phyloP scores from a whole-genome alignment of 768 basidiomycete species.

The Suillus bovinus region DNA sequence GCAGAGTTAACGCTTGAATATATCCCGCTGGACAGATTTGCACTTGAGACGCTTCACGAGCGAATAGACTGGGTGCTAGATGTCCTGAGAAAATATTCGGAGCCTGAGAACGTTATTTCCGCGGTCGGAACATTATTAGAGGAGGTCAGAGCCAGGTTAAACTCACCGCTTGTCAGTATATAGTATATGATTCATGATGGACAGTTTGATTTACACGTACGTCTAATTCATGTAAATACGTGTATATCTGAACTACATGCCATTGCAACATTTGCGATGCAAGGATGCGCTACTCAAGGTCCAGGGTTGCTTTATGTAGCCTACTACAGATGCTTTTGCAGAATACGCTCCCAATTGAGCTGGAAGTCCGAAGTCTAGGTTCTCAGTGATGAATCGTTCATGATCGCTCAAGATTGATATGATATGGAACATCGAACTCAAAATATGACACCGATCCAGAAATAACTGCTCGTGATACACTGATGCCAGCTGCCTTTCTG shows the following conservation, averaged over 20 bases:
- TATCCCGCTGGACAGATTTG: conserved; percentile 1
- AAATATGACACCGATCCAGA: background rate
- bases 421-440: background rate
- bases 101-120: conserved; percentile 1
- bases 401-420: background rate
- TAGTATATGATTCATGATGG: conserved; percentile 5
- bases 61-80: conserved; percentile 6
- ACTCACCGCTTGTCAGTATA: conserved; percentile 4
- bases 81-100: conserved; percentile 7
- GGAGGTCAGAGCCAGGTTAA: conserved; percentile 4
- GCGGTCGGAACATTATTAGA: background rate
- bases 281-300: background rate
- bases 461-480: background rate
- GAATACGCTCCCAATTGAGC: background rate
- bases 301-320: background rate
- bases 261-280: background rate
- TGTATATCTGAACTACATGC: background rate
- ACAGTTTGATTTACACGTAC: conserved; percentile 5
- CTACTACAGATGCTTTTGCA: background rate
- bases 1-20: conserved; percentile 6
- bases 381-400: background rate
- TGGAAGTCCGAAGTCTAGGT: background rate
- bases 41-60: background rate
- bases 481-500: background rate
- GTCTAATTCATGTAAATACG: background rate